Evolutionary conservation across 441 rosid species (phyloP).

Genomic region (Macaranga tanarius): DNA sequence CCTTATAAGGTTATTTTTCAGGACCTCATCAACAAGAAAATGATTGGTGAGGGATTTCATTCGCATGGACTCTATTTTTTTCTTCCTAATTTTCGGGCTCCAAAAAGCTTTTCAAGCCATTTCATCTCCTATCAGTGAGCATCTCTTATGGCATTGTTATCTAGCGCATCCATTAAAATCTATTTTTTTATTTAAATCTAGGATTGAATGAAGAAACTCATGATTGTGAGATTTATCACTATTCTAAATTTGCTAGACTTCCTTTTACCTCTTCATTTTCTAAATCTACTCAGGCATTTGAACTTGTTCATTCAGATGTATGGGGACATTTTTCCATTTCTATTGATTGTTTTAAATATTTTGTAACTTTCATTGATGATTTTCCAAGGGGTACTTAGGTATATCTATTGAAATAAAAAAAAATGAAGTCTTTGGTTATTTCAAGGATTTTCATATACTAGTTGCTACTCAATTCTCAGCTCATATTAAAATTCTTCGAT

Average conservation of each 20-base stretch:
- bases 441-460: neutral
- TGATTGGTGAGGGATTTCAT: neutral
- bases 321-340: neutral
- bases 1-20: slow-evolving; percentile 1
- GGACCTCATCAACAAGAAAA: neutral
- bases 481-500: neutral
- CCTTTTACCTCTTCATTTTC: neutral
- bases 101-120: neutral
- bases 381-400: no score
- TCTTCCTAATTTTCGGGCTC: neutral
- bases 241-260: neutral
- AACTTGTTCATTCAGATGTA: no score
- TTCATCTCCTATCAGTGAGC: neutral
- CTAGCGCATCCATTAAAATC: neutral
- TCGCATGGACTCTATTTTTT: neutral
- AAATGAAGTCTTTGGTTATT: neutral
- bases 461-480: neutral
- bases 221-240: neutral
- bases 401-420: neutral
- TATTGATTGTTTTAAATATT: neutral
- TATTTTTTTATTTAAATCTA: neutral
- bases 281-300: neutral
- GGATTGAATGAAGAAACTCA: neutral
- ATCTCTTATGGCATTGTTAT: neutral
- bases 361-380: no score